Conservation (phyloP, 306 rosid species). For the Trichosanthes cucumerina region DNA sequence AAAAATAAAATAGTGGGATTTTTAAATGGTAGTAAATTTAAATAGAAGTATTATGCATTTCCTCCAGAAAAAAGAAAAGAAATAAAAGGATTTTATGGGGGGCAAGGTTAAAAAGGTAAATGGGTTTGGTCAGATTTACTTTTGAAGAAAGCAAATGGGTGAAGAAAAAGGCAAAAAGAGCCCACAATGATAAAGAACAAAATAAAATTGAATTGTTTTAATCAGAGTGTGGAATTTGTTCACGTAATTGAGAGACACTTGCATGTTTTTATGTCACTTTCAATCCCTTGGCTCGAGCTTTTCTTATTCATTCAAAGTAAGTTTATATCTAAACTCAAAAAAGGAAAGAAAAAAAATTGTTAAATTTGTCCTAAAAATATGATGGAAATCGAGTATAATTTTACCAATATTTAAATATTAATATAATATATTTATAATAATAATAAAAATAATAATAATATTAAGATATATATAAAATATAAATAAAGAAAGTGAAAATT, state of each 20-base stretch:
- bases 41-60: too few relatives aligned
- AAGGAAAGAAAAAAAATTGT: too few relatives aligned
- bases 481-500: too few relatives aligned
- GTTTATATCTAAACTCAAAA: too few relatives aligned
- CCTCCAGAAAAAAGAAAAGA: background rate
- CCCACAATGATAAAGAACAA: background rate
- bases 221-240: background rate
- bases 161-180: background rate
- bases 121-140: background rate
- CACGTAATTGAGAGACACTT: constrained; percentile 2
- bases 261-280: background rate
- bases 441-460: too few relatives aligned
- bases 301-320: background rate
- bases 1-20: too few relatives aligned
- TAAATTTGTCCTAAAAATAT: too few relatives aligned
- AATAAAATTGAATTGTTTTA: background rate
- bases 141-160: background rate
- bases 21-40: too few relatives aligned
- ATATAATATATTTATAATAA: too few relatives aligned
- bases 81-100: background rate
- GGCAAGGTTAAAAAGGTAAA: background rate
- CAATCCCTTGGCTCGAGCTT: background rate
- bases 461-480: too few relatives aligned
- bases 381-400: too few relatives aligned
- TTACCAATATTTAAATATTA: too few relatives aligned